Evolutionary conservation across 768 basidiomycete genomes (phyloP).

Genomic region (Grammothele lineata): DNA sequence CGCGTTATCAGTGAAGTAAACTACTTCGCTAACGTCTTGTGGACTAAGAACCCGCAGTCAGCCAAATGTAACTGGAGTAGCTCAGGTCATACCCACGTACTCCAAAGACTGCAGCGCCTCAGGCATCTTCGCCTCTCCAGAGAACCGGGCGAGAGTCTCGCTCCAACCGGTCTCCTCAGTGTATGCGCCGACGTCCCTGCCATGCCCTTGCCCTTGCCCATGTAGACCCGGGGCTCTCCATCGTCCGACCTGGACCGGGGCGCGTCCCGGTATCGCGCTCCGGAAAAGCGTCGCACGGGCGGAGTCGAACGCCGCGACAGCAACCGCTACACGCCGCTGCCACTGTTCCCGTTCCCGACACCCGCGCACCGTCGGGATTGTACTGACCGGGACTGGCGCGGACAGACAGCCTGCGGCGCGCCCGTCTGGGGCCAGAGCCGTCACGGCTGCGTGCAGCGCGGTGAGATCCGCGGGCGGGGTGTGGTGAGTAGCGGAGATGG

Average conservation of each 20-base stretch:
- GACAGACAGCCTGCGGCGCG: conserved; percentile 64
- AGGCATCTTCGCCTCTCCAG: conserved; percentile 29
- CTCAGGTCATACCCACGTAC: conserved; percentile 27
- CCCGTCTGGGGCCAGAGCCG: conserved; percentile 19
- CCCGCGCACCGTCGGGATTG: no score
- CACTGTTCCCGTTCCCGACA: conserved; percentile 9
- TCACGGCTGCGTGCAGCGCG: conserved; percentile 22
- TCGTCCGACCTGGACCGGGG: conserved; percentile 62
- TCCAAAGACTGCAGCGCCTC: conserved; percentile 33
- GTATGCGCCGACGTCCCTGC: conserved; percentile 1
- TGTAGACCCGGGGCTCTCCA: conserved; percentile 48
- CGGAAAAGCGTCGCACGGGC: conserved; percentile 45
- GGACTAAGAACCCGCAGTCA: conserved; percentile 12
- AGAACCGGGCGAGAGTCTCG: conserved; percentile 41
- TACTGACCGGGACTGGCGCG: conserved; percentile 38
- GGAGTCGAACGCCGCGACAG: conserved; percentile 51
- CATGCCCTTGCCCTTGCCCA: conserved; percentile 36
- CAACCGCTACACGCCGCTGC: conserved; percentile 42
- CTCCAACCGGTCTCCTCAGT: conserved; percentile 42
- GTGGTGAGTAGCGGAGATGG: conserved; percentile 50
- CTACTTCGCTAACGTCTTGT: conserved; percentile 29
- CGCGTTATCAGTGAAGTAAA: conserved; percentile 55
- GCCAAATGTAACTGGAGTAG: background rate
- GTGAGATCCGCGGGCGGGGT: conserved; percentile 38
- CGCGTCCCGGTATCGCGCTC: conserved; percentile 58